These are phyloP conservation scores for Perkinsus olseni DNA, from an alignment of 169 alveolate genomes.

Conservation along the genomic window DNA sequence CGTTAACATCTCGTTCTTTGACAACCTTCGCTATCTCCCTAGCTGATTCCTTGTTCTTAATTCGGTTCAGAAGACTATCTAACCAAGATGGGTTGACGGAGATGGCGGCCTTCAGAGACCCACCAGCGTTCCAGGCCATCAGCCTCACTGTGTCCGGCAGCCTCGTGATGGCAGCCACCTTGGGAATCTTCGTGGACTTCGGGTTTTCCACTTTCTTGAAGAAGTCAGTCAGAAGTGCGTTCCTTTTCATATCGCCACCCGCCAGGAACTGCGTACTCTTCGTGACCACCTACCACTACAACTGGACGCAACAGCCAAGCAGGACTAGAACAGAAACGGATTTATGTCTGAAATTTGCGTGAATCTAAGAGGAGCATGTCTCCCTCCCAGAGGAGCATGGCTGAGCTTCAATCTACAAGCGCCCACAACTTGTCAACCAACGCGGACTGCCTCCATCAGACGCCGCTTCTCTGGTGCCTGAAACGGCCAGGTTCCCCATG, in stretches of 20 bases:
- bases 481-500: neutral
- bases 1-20: neutral
- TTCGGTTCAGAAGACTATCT: neutral
- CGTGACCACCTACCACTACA: neutral
- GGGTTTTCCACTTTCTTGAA: neutral
- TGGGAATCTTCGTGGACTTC: neutral
- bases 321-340: neutral
- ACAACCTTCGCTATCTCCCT: neutral
- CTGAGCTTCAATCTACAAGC: neutral
- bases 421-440: neutral
- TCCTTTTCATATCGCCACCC: neutral
- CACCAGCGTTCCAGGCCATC: constrained; percentile 4
- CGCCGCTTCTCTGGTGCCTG: neutral
- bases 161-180: neutral
- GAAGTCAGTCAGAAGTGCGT: neutral
- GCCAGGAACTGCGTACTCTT: neutral
- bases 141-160: neutral
- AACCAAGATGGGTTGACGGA: neutral
- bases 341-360: neutral
- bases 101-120: neutral
- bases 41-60: neutral
- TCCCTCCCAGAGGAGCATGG: neutral
- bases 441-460: neutral
- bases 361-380: neutral
- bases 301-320: neutral